Conservation (phyloP, 2,329 filamentous ascomycete genomes). For the Gaeumannomyces sp. region DNA sequence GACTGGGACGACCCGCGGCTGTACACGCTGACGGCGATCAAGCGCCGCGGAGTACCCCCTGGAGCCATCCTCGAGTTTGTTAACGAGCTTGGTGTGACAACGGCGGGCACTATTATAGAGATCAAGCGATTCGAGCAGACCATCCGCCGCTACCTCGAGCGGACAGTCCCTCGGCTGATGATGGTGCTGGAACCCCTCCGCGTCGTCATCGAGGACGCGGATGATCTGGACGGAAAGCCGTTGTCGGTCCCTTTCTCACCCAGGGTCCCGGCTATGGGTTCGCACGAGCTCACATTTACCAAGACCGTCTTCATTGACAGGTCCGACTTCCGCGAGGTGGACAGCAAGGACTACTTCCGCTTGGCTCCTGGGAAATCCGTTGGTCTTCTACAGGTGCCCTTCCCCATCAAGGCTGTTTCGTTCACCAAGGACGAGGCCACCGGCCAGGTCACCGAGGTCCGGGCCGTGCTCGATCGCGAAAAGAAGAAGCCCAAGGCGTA, state of each 20-base stretch:
- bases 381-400: slow-evolving; percentile 64
- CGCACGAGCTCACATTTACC: slow-evolving; percentile 58
- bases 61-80: slow-evolving; percentile 86
- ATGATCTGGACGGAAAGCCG: slow-evolving; percentile 56
- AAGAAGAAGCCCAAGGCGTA: slow-evolving; percentile 70
- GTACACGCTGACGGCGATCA: slow-evolving; percentile 79
- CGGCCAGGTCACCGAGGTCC: slow-evolving; percentile 51
- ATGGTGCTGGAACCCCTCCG: slow-evolving; percentile 80
- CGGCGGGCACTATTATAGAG: slow-evolving; percentile 71
- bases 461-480: slow-evolving; percentile 64
- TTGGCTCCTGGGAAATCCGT: slow-evolving; percentile 69
- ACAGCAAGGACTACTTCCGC: slow-evolving; percentile 70
- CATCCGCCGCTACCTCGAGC: slow-evolving; percentile 80
- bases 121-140: slow-evolving; percentile 78
- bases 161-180: slow-evolving; percentile 82
- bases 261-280: slow-evolving; percentile 66
- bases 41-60: slow-evolving; percentile 78
- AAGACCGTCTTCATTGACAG: slow-evolving; percentile 80
- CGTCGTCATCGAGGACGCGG: slow-evolving; percentile 73
- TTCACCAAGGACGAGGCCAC: slow-evolving; percentile 58
- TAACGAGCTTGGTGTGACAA: slow-evolving; percentile 86
- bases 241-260: slow-evolving; percentile 73
- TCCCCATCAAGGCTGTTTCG: slow-evolving; percentile 61
- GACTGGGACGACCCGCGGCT: slow-evolving; percentile 90
- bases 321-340: slow-evolving; percentile 68